Percentiles rank a stretch among this genome's conserved stretches.
These are phyloP conservation scores for Linaria vulgaris DNA, from an alignment of 257 asterid species.

Conservation along the genomic window DNA sequence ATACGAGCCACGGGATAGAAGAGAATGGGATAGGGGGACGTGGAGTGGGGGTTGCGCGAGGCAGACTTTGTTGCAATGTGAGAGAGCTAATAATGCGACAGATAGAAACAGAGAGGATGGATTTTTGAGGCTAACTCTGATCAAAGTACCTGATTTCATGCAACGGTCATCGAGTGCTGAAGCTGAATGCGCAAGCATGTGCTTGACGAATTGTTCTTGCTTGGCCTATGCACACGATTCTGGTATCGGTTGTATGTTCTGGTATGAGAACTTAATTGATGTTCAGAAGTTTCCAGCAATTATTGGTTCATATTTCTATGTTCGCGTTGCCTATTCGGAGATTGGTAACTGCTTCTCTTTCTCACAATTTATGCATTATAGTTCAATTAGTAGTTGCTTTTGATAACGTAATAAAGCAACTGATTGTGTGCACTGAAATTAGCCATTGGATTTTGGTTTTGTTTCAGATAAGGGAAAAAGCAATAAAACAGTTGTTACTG, in stretches of 20 bases:
- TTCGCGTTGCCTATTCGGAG: slow-evolving; percentile 24
- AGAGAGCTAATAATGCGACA: slow-evolving; percentile 19
- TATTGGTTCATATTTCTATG: slow-evolving; percentile 30
- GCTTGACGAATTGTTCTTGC: slow-evolving; percentile 31
- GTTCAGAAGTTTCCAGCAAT: slow-evolving; percentile 21
- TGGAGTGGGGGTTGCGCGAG: slow-evolving; percentile 52
- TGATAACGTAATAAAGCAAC: too few relatives aligned
- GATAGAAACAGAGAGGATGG: slow-evolving; percentile 28
- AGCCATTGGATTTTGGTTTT: neutral
- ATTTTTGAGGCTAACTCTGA: slow-evolving; percentile 31
- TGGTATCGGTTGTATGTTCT: slow-evolving; percentile 35
- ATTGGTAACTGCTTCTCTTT: too few relatives aligned
- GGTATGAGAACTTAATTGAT: slow-evolving; percentile 30
- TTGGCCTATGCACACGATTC: slow-evolving; percentile 28
- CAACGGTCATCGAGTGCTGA: neutral
- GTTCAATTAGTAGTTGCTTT: too few relatives aligned
- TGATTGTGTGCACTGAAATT: too few relatives aligned
- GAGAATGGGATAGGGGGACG: slow-evolving; percentile 43
- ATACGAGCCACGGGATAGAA: slow-evolving; percentile 29
- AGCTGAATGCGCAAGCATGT: slow-evolving; percentile 27
- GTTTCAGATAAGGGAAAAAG: slow-evolving; percentile 12
- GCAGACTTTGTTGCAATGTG: slow-evolving; percentile 26
- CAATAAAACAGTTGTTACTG: slow-evolving; percentile 3
- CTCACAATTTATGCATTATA: too few relatives aligned
- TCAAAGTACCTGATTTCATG: slow-evolving; percentile 39